Conservation (phyloP, 805 yeast genomes). For the Dipodascopsis uninucleata region DNA sequence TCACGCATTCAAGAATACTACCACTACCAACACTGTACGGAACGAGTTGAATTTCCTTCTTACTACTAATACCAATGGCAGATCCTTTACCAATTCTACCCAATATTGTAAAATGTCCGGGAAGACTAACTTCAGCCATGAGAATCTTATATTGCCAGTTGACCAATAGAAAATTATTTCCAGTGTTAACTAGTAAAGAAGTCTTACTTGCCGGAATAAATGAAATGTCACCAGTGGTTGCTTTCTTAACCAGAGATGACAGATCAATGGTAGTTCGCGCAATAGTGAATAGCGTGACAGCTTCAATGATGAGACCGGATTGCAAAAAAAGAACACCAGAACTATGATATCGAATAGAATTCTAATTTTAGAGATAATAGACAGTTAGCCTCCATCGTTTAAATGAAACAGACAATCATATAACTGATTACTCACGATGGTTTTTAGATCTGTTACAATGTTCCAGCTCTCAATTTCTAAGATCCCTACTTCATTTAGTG, state of each 20-base stretch:
- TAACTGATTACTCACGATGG: no score
- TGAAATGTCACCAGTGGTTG: conserved; percentile 6
- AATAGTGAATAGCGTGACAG: conserved; percentile 15
- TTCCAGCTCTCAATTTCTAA: no score
- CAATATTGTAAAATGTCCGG: conserved; percentile 5
- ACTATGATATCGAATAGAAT: conserved; percentile 16
- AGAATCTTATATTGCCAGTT: conserved; percentile 22
- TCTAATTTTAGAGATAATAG: no score
- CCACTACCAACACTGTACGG: conserved; percentile 18
- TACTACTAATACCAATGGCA: conserved; percentile 15
- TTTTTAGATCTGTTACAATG: no score
- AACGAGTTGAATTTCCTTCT: conserved; percentile 12
- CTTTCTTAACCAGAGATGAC: conserved; percentile 1
- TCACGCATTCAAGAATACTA: conserved; percentile 18
- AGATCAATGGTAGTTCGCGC: conserved; percentile 10
- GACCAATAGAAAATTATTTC: conserved; percentile 11
- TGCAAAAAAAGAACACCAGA: conserved; percentile 18
- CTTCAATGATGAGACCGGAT: conserved; percentile 5
- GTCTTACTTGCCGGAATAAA: conserved; percentile 19
- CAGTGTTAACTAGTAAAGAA: conserved; percentile 14
- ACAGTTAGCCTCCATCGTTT: no score
- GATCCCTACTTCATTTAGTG: no score
- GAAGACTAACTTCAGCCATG: conserved; percentile 8
- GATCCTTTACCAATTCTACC: conserved; percentile 15
- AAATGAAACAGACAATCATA: no score